These are phyloP conservation scores for Rhododendron simsii DNA, from an alignment of 148 eudicot genomes.

Conservation along the genomic window DNA sequence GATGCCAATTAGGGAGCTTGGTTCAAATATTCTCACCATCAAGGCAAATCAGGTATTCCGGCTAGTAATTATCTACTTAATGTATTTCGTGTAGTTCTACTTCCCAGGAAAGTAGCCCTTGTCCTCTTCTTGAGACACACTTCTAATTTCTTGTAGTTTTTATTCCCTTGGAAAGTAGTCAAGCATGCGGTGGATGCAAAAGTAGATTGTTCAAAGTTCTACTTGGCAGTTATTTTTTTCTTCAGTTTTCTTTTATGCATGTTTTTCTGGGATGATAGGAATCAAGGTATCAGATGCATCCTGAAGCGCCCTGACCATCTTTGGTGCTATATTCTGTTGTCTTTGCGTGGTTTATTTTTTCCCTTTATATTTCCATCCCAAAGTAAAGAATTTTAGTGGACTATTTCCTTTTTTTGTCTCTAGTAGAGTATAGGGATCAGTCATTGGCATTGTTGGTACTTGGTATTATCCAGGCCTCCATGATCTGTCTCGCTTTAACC, in stretches of 20 bases:
- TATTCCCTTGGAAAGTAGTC: neutral
- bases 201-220: neutral
- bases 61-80: neutral
- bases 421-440: neutral
- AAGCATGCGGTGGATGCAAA: neutral
- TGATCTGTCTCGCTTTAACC: neutral
- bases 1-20: slow-evolving; percentile 99
- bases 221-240: neutral
- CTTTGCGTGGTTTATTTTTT: neutral
- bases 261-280: neutral
- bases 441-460: neutral
- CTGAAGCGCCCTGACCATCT: neutral
- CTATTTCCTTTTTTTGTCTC: neutral
- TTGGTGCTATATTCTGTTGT: neutral
- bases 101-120: neutral
- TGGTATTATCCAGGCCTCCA: neutral
- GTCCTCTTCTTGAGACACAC: too few relatives aligned
- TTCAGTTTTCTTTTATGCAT: neutral
- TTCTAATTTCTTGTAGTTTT: neutral
- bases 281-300: neutral
- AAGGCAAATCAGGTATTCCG: slow-evolving; percentile 69
- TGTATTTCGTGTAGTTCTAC: neutral
- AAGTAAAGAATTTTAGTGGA: neutral
- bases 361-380: neutral
- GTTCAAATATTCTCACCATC: slow-evolving; percentile 75